Percentiles rank a stretch among this genome's conserved stretches.
Conservation (phyloP, 306 rosid genomes). For the Hylodesmum podocarpum region DNA sequence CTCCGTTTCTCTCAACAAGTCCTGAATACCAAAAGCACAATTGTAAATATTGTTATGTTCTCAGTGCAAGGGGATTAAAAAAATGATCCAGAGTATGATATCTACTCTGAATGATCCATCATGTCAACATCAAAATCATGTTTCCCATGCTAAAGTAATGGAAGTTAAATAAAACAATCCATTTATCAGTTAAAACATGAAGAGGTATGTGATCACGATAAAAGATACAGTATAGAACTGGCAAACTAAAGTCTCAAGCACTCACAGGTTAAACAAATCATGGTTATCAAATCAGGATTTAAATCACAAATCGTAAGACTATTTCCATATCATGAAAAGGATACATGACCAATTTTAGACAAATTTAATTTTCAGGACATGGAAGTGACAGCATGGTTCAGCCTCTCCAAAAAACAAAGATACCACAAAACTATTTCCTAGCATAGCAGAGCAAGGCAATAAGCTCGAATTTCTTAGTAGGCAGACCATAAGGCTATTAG, state of each 20-base stretch:
- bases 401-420: neutral
- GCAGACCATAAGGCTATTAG: neutral
- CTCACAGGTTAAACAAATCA: neutral
- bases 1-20: slow-evolving; percentile 81
- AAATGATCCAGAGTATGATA: neutral
- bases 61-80: neutral
- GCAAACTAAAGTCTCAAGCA: slow-evolving; percentile 1
- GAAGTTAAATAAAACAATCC: slow-evolving; percentile 8
- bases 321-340: neutral
- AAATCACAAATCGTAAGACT: neutral
- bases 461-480: neutral
- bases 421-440: neutral
- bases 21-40: slow-evolving; percentile 43
- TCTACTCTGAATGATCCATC: neutral
- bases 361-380: neutral
- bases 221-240: neutral
- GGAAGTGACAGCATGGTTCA: neutral
- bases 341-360: neutral
- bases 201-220: neutral
- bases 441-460: neutral
- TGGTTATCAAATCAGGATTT: neutral
- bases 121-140: neutral
- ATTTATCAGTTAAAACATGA: neutral
- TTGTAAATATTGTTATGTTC: neutral
- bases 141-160: neutral